These are phyloP conservation scores for Wickerhamiella siamensis DNA, from an alignment of 805 yeast species.

Conservation along the genomic window DNA sequence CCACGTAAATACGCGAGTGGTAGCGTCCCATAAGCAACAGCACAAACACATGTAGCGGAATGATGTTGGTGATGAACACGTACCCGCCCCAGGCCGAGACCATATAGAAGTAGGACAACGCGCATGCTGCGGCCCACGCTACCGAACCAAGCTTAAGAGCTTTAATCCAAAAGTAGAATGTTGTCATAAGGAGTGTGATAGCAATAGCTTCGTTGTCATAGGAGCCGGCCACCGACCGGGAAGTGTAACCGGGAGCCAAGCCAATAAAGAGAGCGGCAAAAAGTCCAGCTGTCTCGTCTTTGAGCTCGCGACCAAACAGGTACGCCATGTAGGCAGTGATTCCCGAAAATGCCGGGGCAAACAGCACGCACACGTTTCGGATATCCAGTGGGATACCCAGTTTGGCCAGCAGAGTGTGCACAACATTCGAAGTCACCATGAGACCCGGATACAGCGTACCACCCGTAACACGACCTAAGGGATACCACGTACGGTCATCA, in stretches of 20 bases:
- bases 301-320: conserved; percentile 76
- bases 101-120: conserved; percentile 91
- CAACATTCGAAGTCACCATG: conserved; percentile 91
- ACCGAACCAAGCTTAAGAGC: conserved; percentile 84
- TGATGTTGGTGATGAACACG: conserved; percentile 93
- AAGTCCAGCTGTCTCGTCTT: conserved; percentile 77
- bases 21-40: conserved; percentile 90
- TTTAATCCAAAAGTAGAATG: conserved; percentile 92
- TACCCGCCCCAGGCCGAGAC: conserved; percentile 99
- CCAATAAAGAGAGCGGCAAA: conserved; percentile 91
- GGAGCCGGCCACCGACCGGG: conserved; percentile 96
- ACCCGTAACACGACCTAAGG: conserved; percentile 96
- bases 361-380: conserved; percentile 85
- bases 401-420: conserved; percentile 57
- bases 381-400: conserved; percentile 78
- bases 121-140: conserved; percentile 67
- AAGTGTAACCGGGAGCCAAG: conserved; percentile 96
- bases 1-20: conserved; percentile 63
- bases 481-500: conserved; percentile 98
- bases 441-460: conserved; percentile 96
- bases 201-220: conserved; percentile 99
- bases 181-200: conserved; percentile 84
- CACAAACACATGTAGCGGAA: conserved; percentile 88
- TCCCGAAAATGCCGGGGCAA: conserved; percentile 94
- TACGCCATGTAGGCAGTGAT: conserved; percentile 84